These are phyloP conservation scores for Royoungia palumana DNA, from an alignment of 768 basidiomycete genomes.

Conservation along the genomic window DNA sequence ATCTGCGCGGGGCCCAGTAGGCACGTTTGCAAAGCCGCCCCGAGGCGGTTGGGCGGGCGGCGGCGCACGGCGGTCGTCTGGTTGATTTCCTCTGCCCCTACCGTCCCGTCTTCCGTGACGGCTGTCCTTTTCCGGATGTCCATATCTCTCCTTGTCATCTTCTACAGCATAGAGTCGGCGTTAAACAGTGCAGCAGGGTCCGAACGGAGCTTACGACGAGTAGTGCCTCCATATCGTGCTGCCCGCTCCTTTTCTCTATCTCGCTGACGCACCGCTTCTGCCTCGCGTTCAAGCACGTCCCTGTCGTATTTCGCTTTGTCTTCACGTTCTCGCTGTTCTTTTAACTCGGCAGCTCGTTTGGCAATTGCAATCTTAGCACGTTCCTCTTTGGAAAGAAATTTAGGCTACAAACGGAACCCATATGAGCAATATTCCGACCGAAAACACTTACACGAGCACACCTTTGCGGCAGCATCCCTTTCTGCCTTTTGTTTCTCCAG, in stretches of 20 bases:
- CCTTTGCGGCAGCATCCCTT: slow-evolving; percentile 89
- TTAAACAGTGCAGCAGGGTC: background rate
- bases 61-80: slow-evolving; percentile 35
- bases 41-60: slow-evolving; percentile 35
- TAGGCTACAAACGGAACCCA: slow-evolving; percentile 57
- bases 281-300: slow-evolving; percentile 71
- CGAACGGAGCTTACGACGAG: slow-evolving; percentile 28
- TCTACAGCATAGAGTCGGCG: slow-evolving; percentile 33
- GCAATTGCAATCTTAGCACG: slow-evolving; percentile 86
- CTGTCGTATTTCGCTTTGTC: slow-evolving; percentile 60
- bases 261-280: slow-evolving; percentile 59
- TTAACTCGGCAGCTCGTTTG: slow-evolving; percentile 81
- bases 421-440: background rate
- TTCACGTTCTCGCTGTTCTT: slow-evolving; percentile 62
- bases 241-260: slow-evolving; percentile 39
- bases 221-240: slow-evolving; percentile 38
- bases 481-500: slow-evolving; percentile 85
- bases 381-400: slow-evolving; percentile 90
- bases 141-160: slow-evolving; percentile 47
- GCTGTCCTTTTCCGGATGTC: slow-evolving; percentile 48
- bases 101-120: slow-evolving; percentile 41
- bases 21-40: slow-evolving; percentile 62
- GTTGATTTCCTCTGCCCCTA: slow-evolving; percentile 35
- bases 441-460: slow-evolving; percentile 26
- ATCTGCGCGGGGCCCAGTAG: slow-evolving; percentile 82